phyloP scores from a whole-genome alignment of 352 stramenopile genomes.

The Elongisporangium undulatum region DNA sequence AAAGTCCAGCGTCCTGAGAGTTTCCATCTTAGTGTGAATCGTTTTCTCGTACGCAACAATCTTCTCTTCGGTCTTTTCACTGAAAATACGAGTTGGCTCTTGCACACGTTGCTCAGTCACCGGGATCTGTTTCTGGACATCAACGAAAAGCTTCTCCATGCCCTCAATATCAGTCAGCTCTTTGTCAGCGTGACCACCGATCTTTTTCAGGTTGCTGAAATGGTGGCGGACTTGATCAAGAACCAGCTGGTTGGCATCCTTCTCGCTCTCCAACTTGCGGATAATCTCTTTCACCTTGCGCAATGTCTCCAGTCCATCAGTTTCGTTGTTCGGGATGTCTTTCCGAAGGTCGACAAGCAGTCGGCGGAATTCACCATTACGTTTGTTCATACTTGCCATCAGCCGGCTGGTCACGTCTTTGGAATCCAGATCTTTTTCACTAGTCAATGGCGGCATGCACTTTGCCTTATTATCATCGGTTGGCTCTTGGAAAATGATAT shows the following conservation, averaged over 20 bases:
- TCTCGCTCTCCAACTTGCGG: constrained; percentile 68
- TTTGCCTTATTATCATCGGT: constrained; percentile 73
- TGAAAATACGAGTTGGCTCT: constrained; percentile 81
- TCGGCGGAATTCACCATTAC: constrained; percentile 76
- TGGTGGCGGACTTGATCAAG: constrained; percentile 77
- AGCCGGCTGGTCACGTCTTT: constrained; percentile 61
- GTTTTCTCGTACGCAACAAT: constrained; percentile 91
- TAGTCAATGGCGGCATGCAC: constrained; percentile 59
- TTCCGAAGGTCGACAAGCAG: constrained; percentile 78
- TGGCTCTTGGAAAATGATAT: constrained; percentile 32
- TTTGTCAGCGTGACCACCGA: constrained; percentile 77
- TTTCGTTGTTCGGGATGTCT: constrained; percentile 77
- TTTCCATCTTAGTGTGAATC: constrained; percentile 80
- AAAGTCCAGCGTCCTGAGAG: constrained; percentile 79
- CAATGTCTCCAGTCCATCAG: constrained; percentile 72
- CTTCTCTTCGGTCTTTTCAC: constrained; percentile 91
- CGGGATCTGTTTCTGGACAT: constrained; percentile 79
- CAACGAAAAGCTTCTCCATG: constrained; percentile 78
- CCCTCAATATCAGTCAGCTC: constrained; percentile 76
- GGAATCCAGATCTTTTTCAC: constrained; percentile 74
- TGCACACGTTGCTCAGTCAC: constrained; percentile 69
- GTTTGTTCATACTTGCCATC: constrained; percentile 83
- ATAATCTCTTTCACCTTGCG: constrained; percentile 85
- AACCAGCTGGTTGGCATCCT: constrained; percentile 59
- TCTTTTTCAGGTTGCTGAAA: constrained; percentile 79